phyloP scores from a whole-genome alignment of 1,284 basidiomycete genomes.

The Filobasidium uniguttulatum region DNA sequence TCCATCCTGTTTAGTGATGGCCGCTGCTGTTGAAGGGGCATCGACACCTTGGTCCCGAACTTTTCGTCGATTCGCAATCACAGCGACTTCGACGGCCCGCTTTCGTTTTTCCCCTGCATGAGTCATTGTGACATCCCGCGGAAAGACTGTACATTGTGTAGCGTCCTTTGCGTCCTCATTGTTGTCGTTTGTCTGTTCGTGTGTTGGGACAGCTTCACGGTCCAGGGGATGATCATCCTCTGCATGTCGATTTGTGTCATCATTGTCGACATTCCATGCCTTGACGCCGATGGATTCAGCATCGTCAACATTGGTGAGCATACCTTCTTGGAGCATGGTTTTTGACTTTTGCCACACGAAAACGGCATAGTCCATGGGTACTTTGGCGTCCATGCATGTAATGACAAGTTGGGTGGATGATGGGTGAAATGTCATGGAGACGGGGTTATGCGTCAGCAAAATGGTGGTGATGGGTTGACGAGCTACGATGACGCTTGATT shows the following conservation, averaged over 20 bases:
- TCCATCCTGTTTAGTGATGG: too few species aligned
- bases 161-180: too few species aligned
- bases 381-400: slow-evolving; percentile 8
- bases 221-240: too few species aligned
- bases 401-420: slow-evolving; percentile 12
- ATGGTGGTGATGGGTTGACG: slow-evolving; percentile 14
- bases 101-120: neutral
- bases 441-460: slow-evolving; percentile 8
- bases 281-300: neutral
- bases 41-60: neutral
- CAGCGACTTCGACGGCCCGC: slow-evolving; percentile 3
- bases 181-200: too few species aligned
- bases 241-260: too few species aligned
- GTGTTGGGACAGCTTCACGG: too few species aligned
- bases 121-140: neutral
- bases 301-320: slow-evolving; percentile 4
- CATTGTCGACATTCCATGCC: slow-evolving; percentile 2
- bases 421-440: slow-evolving; percentile 12
- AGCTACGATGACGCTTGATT: neutral
- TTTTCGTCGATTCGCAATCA: slow-evolving; percentile 2
- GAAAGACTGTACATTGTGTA: too few species aligned
- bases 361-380: slow-evolving; percentile 8
- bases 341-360: slow-evolving; percentile 7
- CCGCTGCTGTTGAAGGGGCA: neutral
- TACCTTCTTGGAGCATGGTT: neutral